A percentile compares a stretch with the other conserved stretches of the same genome.
phyloP scores from a whole-genome alignment of 768 basidiomycete genomes.

The Leccinum barrowsii region DNA sequence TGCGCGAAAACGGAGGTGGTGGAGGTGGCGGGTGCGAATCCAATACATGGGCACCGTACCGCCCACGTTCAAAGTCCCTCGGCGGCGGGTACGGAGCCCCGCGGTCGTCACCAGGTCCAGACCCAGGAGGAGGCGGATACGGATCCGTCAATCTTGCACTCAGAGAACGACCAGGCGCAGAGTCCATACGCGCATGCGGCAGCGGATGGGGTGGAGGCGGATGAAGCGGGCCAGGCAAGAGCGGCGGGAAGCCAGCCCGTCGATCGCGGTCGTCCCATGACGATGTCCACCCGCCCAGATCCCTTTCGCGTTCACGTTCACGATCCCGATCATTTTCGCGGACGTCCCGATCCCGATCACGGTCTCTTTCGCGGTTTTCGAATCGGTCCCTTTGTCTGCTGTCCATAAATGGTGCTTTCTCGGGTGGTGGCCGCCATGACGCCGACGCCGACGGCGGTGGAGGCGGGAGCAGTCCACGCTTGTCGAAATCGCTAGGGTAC shows the following conservation, averaged over 20 bases:
- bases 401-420: conserved; percentile 27
- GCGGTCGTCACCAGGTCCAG: conserved; percentile 13
- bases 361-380: conserved; percentile 32
- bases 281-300: conserved; percentile 5
- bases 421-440: conserved; percentile 30
- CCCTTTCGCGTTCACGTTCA: conserved; percentile 36
- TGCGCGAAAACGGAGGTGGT: conserved; percentile 31
- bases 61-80: conserved; percentile 31
- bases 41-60: conserved; percentile 17
- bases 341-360: conserved; percentile 19
- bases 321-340: conserved; percentile 42
- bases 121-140: conserved; percentile 10
- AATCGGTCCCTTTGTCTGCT: conserved; percentile 38
- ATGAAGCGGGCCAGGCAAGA: conserved; percentile 6
- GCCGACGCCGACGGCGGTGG: conserved; percentile 4
- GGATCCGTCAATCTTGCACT: conserved; percentile 29
- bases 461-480: conserved; percentile 21
- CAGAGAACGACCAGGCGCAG: conserved; percentile 20
- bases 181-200: conserved; percentile 16
- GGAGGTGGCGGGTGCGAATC: conserved; percentile 17
- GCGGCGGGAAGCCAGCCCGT: conserved; percentile 24
- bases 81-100: conserved; percentile 18
- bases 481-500: conserved; percentile 40
- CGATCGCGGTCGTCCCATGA: conserved; percentile 42
- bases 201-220: conserved; percentile 1